Conservation (phyloP, 176 grass and related monocot species). For the Aegilops tauschii region DNA sequence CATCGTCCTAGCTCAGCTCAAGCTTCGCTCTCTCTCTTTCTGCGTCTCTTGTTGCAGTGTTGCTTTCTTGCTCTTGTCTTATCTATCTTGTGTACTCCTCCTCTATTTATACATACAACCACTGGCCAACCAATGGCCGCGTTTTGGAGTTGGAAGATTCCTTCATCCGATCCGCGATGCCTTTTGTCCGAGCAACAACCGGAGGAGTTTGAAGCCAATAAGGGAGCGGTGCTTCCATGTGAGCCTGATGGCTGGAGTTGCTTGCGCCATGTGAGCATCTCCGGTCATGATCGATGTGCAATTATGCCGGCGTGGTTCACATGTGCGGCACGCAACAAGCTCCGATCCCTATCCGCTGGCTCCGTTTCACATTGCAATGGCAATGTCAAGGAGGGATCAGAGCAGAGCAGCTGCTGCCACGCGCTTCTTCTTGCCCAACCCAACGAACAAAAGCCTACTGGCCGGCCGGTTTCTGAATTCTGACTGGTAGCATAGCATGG, state of each 20-base stretch:
- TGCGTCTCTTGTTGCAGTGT: neutral
- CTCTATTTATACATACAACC: slow-evolving; percentile 16
- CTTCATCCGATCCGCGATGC: neutral
- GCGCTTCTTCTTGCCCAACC: too few relatives aligned
- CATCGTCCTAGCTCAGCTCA: neutral
- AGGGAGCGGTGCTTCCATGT: neutral
- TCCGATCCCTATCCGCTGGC: neutral
- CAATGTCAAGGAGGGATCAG: neutral
- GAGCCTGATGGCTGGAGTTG: neutral
- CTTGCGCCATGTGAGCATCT: neutral
- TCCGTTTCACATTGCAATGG: neutral
- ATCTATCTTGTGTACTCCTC: neutral
- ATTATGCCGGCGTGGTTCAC: neutral
- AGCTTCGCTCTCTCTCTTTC: neutral
- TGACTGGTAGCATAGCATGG: too few relatives aligned
- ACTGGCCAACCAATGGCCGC: neutral
- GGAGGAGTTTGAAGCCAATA: neutral
- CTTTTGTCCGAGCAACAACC: neutral
- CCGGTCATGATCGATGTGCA: neutral
- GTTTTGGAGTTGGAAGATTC: neutral
- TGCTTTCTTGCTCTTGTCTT: neutral
- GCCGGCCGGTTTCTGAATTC: too few relatives aligned
- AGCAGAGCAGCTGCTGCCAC: neutral
- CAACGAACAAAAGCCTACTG: too few relatives aligned
- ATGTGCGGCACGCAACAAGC: neutral